These are phyloP conservation scores for Penicillium freii DNA, from an alignment of 2,329 filamentous ascomycete genomes.

Conservation along the genomic window DNA sequence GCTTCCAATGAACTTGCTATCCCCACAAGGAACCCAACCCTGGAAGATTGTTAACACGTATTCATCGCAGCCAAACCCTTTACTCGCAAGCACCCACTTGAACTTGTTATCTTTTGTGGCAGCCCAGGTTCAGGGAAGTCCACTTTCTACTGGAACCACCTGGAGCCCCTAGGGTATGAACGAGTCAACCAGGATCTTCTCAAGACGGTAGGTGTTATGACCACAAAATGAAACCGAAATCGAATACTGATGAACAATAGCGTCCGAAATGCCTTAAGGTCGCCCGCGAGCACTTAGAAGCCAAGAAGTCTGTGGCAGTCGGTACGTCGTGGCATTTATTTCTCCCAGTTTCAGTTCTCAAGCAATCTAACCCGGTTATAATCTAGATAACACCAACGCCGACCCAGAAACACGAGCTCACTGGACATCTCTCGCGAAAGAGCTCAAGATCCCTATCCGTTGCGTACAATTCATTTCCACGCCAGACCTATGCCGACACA, in stretches of 20 bases:
- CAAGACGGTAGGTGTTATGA: slow-evolving; percentile 57
- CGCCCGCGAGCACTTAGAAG: slow-evolving; percentile 63
- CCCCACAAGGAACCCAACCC: neutral
- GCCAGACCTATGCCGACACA: slow-evolving; percentile 72
- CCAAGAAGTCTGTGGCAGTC: slow-evolving; percentile 69
- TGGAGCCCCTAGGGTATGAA: slow-evolving; percentile 76
- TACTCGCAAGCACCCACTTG: slow-evolving; percentile 63
- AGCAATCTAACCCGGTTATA: slow-evolving; percentile 12
- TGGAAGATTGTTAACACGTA: neutral
- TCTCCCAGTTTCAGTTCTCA: neutral
- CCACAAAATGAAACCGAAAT: neutral
- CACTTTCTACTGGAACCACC: slow-evolving; percentile 76
- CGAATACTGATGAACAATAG: slow-evolving; percentile 33
- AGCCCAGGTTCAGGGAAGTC: slow-evolving; percentile 90
- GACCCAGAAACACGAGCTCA: slow-evolving; percentile 71
- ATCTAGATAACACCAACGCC: slow-evolving; percentile 92
- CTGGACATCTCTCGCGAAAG: slow-evolving; percentile 74
- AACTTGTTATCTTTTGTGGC: slow-evolving; percentile 83
- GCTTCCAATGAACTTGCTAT: neutral
- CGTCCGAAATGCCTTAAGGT: slow-evolving; percentile 67
- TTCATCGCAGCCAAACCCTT: slow-evolving; percentile 32
- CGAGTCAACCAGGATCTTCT: slow-evolving; percentile 88
- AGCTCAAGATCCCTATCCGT: slow-evolving; percentile 70
- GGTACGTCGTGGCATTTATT: slow-evolving; percentile 54
- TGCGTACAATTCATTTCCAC: slow-evolving; percentile 81